These are phyloP conservation scores for Russula virescens DNA, from an alignment of 768 basidiomycete genomes.

Conservation along the genomic window DNA sequence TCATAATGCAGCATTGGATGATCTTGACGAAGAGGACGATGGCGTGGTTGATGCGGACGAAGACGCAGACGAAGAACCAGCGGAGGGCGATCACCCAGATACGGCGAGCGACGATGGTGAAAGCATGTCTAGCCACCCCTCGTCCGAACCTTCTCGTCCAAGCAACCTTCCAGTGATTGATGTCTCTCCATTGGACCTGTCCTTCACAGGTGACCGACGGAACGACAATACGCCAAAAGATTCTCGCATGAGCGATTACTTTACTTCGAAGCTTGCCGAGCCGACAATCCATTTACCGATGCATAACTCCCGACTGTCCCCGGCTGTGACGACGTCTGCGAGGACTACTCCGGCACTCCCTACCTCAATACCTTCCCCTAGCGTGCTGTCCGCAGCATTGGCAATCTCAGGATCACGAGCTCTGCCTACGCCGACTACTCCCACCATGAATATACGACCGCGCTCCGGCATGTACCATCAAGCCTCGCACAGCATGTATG, in stretches of 20 bases:
- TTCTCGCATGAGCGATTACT: slow-evolving; percentile 28
- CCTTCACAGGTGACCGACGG: slow-evolving; percentile 19
- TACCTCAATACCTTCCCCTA: slow-evolving; percentile 1
- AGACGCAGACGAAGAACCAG: slow-evolving; percentile 10
- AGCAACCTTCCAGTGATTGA: slow-evolving; percentile 5
- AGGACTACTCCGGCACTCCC: slow-evolving; percentile 17
- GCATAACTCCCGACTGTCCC: background rate
- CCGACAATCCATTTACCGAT: background rate
- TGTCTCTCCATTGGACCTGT: slow-evolving; percentile 21
- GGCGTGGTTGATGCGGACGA: slow-evolving; percentile 26
- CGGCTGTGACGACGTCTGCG: background rate
- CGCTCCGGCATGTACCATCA: slow-evolving; percentile 23
- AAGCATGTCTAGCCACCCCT: background rate
- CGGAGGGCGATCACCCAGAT: slow-evolving; percentile 15
- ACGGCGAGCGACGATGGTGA: slow-evolving; percentile 22
- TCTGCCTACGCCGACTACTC: slow-evolving; percentile 28
- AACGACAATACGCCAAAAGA: slow-evolving; percentile 18
- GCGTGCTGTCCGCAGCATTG: background rate
- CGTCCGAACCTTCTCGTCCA: background rate
- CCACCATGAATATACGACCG: slow-evolving; percentile 3
- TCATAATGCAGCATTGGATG: slow-evolving; percentile 35
- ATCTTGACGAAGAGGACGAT: slow-evolving; percentile 32
- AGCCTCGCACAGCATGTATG: slow-evolving; percentile 21
- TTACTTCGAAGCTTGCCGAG: slow-evolving; percentile 25
- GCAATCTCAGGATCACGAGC: slow-evolving; percentile 17